These are phyloP conservation scores for Cryptococcus floricola DNA, from an alignment of 1,284 basidiomycete genomes.

Conservation along the genomic window DNA sequence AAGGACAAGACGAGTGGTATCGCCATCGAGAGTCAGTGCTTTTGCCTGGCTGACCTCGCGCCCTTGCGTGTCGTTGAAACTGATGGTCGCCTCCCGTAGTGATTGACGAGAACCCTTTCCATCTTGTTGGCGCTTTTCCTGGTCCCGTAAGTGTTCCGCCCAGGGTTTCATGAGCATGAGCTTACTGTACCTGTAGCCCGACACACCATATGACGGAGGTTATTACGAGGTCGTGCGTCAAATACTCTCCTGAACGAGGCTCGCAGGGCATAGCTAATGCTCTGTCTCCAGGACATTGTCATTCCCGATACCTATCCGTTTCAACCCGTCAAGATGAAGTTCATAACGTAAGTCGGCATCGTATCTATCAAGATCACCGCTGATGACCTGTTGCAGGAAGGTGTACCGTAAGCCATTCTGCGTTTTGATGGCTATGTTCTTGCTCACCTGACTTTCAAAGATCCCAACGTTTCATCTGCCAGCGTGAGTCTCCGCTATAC, in stretches of 20 bases:
- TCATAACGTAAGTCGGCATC: conserved; percentile 61
- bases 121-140: conserved; percentile 83
- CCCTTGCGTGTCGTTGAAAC: background rate
- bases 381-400: conserved; percentile 52
- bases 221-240: conserved; percentile 80
- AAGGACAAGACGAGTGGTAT: conserved; percentile 86
- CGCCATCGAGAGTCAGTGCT: conserved; percentile 58
- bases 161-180: background rate
- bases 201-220: conserved; percentile 91
- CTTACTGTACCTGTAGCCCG: conserved; percentile 46
- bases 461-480: conserved; percentile 88
- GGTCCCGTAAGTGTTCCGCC: conserved; percentile 61
- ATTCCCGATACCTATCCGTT: conserved; percentile 95
- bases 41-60: background rate
- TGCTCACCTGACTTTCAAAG: conserved; percentile 19
- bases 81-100: conserved; percentile 45
- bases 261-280: background rate
- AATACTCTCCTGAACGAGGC: background rate
- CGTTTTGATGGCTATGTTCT: background rate
- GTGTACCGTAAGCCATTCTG: conserved; percentile 67
- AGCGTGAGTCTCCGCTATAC: conserved; percentile 55
- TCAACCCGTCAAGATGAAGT: conserved; percentile 98
- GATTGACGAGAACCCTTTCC: conserved; percentile 80
- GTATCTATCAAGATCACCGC: background rate
- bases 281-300: conserved; percentile 71